Conservation (phyloP, 2,329 filamentous ascomycete genomes). For the Epichloe festucae region DNA sequence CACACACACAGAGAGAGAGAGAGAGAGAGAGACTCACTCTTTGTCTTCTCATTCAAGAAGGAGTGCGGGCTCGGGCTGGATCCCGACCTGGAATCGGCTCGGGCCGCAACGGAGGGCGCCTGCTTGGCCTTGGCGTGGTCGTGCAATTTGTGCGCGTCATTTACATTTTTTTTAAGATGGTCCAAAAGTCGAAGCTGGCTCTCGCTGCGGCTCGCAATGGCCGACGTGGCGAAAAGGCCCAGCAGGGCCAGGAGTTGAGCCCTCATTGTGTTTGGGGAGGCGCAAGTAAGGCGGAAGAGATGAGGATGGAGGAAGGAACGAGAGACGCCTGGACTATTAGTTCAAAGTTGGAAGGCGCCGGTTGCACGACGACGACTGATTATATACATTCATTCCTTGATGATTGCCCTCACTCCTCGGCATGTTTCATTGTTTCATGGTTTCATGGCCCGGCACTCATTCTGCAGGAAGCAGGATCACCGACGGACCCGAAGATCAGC, state of each 20-base stretch:
- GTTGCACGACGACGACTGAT: too few species aligned
- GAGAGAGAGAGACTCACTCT: conserved; percentile 6
- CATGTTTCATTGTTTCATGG: too few species aligned
- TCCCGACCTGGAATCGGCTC: not conserved
- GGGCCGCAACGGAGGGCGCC: not conserved
- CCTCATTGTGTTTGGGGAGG: not conserved
- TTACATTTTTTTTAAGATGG: not conserved
- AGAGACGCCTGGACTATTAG: too few species aligned
- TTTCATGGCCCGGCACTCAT: too few species aligned
- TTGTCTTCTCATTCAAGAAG: conserved; percentile 10
- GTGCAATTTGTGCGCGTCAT: not conserved
- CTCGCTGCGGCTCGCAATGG: not conserved
- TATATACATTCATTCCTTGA: too few species aligned
- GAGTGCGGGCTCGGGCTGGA: not conserved
- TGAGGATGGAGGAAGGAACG: not conserved
- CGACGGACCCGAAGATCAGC: too few species aligned
- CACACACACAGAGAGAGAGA: too few species aligned
- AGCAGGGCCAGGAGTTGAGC: not conserved
- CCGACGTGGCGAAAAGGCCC: not conserved
- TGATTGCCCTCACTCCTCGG: too few species aligned
- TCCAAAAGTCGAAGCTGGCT: not conserved
- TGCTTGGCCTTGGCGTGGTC: not conserved
- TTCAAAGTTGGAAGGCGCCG: too few species aligned
- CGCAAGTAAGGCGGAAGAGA: not conserved
- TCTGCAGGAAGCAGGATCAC: too few species aligned